Evolutionary conservation across 1,139 yeast species (phyloP), one percentile per base, ranked within the genome.

Genomic region (Hyphopichia pseudoburtonii): DNA sequence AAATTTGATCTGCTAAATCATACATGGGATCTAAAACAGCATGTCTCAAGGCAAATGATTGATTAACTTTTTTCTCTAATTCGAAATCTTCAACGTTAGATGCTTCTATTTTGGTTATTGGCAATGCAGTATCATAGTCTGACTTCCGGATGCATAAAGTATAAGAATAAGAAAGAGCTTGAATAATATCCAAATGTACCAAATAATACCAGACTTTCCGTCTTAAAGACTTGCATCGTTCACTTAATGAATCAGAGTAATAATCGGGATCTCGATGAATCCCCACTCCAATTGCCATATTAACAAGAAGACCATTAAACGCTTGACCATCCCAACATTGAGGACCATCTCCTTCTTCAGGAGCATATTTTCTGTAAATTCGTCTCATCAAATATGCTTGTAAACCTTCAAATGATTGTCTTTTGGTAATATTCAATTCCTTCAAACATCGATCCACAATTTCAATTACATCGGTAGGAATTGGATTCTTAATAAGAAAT

Each of bases 241-340:
- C 57, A 40, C 54, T 55, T 6, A 52, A 38, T 17, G 45, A 42
- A 18, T 57, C 66, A 14, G 58, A 63, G 25, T 60, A 62, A 23
- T 48, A 63, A 19, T 50, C 55, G 3, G 77, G 80, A 43, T 78
- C 83, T 33, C 81, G 57, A 52, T 79, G 73, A 21, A 80, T 47
- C 0, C 83, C 82, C 33, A 77, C 57, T 0, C 77, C 62, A 31
- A 64, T 62, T 0, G 76, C 82, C 60, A 71, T 65, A 41, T 73
- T 76, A 2, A 76, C 52, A 33, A 79, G 49, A 45, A 72, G 54
- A 2, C 78, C 76, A 11, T 66, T 58, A 39, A 65, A 64, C 0
- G 68, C 63, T 36, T 67, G 73, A 0, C 70, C 53, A 39, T 70
- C 77, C 39, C 48, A 29, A 50, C 49, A 37, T 35, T 36, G 32